These are phyloP conservation scores for Moricandia arvensis DNA, from an alignment of 345 rosid species.

Conservation along the genomic window DNA sequence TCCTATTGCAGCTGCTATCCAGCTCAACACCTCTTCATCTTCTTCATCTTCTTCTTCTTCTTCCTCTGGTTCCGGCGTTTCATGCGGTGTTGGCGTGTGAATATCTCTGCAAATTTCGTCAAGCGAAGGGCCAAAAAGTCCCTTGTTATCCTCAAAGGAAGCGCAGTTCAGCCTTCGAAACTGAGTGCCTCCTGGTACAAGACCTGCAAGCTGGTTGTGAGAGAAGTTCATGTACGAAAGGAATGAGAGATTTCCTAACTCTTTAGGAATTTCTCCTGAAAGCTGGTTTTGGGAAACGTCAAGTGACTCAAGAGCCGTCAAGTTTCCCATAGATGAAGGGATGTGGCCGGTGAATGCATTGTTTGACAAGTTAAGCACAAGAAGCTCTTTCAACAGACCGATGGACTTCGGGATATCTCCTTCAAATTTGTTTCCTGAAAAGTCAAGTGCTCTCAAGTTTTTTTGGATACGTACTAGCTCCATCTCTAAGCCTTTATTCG, in stretches of 20 bases:
- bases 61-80: background rate
- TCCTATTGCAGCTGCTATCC: background rate
- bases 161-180: background rate
- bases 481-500: background rate
- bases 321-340: too few species aligned
- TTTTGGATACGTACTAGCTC: background rate
- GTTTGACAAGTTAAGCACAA: background rate
- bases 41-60: background rate
- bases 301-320: too few species aligned
- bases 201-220: background rate
- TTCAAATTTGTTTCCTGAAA: background rate
- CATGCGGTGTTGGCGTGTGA: background rate
- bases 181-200: background rate
- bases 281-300: too few species aligned
- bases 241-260: too few species aligned
- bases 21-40: background rate
- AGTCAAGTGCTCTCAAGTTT: background rate
- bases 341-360: background rate
- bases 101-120: background rate
- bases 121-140: background rate
- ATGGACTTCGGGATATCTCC: background rate
- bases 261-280: too few species aligned
- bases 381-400: background rate
- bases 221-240: background rate
- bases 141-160: background rate